Evolutionary conservation across 371 early-diverging fungal genomes (phyloP).

Genomic region (Nematocida sp.): DNA sequence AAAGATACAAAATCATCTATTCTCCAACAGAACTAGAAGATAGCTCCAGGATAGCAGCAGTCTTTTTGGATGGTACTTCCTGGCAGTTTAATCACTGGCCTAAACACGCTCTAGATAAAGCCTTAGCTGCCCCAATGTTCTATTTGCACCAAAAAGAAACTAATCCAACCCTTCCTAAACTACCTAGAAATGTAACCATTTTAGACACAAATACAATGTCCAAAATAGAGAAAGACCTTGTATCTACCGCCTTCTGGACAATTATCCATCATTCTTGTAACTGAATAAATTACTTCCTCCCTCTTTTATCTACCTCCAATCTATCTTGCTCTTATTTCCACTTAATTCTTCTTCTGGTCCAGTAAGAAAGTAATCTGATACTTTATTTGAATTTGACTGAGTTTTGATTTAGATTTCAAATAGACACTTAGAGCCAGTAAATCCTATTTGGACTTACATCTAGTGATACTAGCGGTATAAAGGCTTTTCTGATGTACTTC

Average conservation of each 20-base stretch:
- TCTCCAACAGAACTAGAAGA: not conserved
- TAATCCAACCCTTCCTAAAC: not conserved
- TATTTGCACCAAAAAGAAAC: not conserved
- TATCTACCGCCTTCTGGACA: constrained; percentile 34
- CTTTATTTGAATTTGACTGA: no score
- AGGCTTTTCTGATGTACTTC: not conserved
- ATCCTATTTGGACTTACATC: not conserved
- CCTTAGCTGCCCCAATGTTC: constrained; percentile 15
- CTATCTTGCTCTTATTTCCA: no score
- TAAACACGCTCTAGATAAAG: not conserved
- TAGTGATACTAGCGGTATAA: not conserved
- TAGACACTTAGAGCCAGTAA: no score
- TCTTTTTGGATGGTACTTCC: constrained; percentile 32
- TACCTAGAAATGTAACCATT: not conserved
- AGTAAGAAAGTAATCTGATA: no score
- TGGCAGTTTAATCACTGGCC: constrained; percentile 49
- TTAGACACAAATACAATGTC: not conserved
- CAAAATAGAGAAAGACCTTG: not conserved
- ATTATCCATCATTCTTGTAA: not conserved
- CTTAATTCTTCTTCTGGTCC: no score
- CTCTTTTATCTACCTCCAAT: no score
- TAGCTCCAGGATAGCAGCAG: constrained; percentile 8
- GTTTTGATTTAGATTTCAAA: no score
- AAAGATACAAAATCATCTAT: not conserved
- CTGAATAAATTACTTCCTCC: no score